Percentiles rank a stretch among this genome's conserved stretches.
Evolutionary conservation across 2,329 filamentous ascomycete species (phyloP).

Genomic region (Calonectria hawksworthii): DNA sequence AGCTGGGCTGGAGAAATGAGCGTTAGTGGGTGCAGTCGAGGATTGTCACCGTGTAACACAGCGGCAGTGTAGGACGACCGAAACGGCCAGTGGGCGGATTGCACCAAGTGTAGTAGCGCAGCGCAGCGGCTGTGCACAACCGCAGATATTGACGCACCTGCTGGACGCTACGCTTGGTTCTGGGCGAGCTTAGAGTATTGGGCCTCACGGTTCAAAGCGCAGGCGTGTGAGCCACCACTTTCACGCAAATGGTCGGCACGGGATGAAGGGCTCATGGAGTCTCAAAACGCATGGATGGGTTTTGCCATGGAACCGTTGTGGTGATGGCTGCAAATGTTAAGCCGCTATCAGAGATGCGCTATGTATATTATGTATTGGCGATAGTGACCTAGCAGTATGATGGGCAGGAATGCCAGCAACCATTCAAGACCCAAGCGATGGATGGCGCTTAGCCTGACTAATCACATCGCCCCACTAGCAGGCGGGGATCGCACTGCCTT

Average conservation of each 20-base stretch:
- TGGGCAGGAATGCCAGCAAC: conserved; percentile 20
- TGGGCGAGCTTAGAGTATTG: neutral
- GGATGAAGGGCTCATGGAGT: conserved; percentile 46
- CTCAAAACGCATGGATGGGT: conserved; percentile 45
- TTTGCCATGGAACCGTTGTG: conserved; percentile 44
- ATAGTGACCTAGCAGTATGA: conserved; percentile 16
- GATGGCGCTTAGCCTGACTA: conserved; percentile 26
- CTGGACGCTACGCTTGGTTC: neutral
- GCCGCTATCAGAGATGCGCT: conserved; percentile 9
- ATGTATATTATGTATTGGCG: neutral
- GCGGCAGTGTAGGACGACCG: conserved; percentile 33
- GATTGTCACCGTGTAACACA: conserved; percentile 38
- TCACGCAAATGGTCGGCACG: conserved; percentile 40
- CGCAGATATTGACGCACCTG: conserved; percentile 20
- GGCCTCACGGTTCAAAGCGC: conserved; percentile 33
- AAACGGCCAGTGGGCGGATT: conserved; percentile 21
- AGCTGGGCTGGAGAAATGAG: conserved; percentile 31
- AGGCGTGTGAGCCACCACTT: conserved; percentile 37
- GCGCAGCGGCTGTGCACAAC: conserved; percentile 11
- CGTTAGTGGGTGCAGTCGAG: conserved; percentile 39
- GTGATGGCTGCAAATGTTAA: conserved; percentile 26
- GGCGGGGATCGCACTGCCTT: conserved; percentile 14
- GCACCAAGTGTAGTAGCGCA: conserved; percentile 12
- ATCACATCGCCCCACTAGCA: conserved; percentile 15
- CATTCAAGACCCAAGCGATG: conserved; percentile 16